These are phyloP conservation scores for Coniochaeta prunicola DNA, from an alignment of 2,329 filamentous ascomycete species.

Conservation along the genomic window DNA sequence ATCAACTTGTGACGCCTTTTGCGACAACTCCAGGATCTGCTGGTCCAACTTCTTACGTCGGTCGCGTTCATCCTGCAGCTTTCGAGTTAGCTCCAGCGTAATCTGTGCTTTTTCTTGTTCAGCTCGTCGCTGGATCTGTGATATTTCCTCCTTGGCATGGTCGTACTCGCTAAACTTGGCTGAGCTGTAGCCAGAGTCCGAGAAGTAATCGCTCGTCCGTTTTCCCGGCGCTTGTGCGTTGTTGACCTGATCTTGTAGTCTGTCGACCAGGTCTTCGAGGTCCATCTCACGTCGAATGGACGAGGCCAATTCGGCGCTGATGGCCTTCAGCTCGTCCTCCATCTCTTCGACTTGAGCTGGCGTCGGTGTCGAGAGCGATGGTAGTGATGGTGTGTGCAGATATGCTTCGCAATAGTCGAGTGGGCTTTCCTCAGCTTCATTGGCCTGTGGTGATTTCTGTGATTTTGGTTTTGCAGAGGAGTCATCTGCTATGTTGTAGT, in stretches of 20 bases:
- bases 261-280: slow-evolving; percentile 86
- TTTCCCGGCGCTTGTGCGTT: slow-evolving; percentile 52
- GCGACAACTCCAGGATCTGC: slow-evolving; percentile 77
- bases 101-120: slow-evolving; percentile 90
- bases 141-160: slow-evolving; percentile 62
- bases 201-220: slow-evolving; percentile 95
- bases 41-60: slow-evolving; percentile 70
- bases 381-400: slow-evolving; percentile 38
- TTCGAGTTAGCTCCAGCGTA: slow-evolving; percentile 75
- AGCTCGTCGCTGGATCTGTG: slow-evolving; percentile 71
- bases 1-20: slow-evolving; percentile 61
- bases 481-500: slow-evolving; percentile 29
- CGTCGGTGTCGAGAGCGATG: slow-evolving; percentile 20
- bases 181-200: slow-evolving; percentile 86
- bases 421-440: slow-evolving; percentile 33
- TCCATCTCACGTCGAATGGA: slow-evolving; percentile 97
- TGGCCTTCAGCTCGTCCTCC: slow-evolving; percentile 88
- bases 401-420: slow-evolving; percentile 45
- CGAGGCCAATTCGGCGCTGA: slow-evolving; percentile 84
- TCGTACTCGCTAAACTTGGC: slow-evolving; percentile 66
- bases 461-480: slow-evolving; percentile 29
- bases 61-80: slow-evolving; percentile 78
- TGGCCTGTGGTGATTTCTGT: slow-evolving; percentile 31
- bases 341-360: slow-evolving; percentile 68
- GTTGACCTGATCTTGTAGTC: slow-evolving; percentile 70